phyloP scores from a whole-genome alignment of 805 yeast genomes.

The Pichia membranifaciens region DNA sequence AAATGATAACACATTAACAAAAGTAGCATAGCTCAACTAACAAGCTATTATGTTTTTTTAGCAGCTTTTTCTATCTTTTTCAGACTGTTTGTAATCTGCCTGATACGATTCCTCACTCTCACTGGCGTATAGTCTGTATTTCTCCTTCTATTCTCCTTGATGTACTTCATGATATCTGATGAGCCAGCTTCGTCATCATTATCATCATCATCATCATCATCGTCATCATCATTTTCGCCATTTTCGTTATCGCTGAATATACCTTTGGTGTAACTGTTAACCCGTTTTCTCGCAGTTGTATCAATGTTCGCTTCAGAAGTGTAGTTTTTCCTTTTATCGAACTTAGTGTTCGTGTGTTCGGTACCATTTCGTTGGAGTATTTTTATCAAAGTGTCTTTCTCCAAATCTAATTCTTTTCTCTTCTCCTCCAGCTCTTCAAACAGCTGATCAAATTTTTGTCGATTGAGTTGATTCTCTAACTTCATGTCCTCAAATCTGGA shows the following conservation, averaged over 20 bases:
- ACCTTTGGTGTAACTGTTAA: too few species aligned
- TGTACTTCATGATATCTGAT: conserved; percentile 5
- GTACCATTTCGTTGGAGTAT: conserved; percentile 4
- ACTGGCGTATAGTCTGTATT: neutral
- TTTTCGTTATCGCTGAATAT: too few species aligned
- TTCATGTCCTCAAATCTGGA: conserved; percentile 59
- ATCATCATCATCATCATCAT: conserved; percentile 3
- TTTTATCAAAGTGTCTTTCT: conserved; percentile 23
- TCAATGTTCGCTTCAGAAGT: too few species aligned
- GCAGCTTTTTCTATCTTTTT: conserved; percentile 5
- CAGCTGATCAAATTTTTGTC: conserved; percentile 23
- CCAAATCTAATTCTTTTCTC: conserved; percentile 23
- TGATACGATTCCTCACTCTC: neutral
- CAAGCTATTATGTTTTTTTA: neutral
- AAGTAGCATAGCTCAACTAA: too few species aligned
- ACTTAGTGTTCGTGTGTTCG: neutral
- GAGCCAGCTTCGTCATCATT: conserved; percentile 10
- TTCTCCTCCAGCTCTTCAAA: conserved; percentile 23
- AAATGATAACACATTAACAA: too few species aligned
- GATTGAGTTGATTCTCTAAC: conserved; percentile 36
- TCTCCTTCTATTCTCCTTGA: conserved; percentile 2
- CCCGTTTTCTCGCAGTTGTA: too few species aligned
- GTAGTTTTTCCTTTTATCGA: too few species aligned
- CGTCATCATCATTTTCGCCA: neutral
- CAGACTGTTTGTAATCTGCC: conserved; percentile 3